Evolutionary conservation across 2,329 filamentous ascomycete species (phyloP).

Genomic region (Diaporthe destruens): DNA sequence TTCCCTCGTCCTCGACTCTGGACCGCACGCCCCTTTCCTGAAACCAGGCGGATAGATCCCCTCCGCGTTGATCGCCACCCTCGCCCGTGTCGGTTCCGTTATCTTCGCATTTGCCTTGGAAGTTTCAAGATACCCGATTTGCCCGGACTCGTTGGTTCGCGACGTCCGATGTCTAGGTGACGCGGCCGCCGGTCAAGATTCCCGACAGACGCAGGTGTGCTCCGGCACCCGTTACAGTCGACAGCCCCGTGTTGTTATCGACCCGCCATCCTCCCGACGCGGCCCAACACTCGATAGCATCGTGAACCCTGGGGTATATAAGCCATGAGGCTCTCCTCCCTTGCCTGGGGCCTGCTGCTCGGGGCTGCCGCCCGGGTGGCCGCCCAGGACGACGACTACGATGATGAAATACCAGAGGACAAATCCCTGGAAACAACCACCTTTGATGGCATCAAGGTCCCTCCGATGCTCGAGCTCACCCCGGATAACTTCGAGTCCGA

Average conservation of each 20-base stretch:
- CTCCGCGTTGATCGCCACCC: slow-evolving; percentile 36
- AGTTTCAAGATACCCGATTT: slow-evolving; percentile 3
- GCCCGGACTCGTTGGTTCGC: neutral
- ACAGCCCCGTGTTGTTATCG: slow-evolving; percentile 32
- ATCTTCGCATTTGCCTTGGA: slow-evolving; percentile 8
- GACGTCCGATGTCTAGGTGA: slow-evolving; percentile 34
- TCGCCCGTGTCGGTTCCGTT: slow-evolving; percentile 26
- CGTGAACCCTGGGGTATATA: slow-evolving; percentile 33
- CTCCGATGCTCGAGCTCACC: slow-evolving; percentile 72
- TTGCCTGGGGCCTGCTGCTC: slow-evolving; percentile 58
- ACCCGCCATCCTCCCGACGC: slow-evolving; percentile 7
- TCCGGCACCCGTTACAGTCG: slow-evolving; percentile 32
- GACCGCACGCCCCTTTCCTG: slow-evolving; percentile 20
- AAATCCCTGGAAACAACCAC: slow-evolving; percentile 60
- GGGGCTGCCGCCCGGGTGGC: slow-evolving; percentile 57
- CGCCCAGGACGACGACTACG: slow-evolving; percentile 48
- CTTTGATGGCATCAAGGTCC: slow-evolving; percentile 77
- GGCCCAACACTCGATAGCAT: slow-evolving; percentile 5
- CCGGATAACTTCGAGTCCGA: slow-evolving; percentile 69
- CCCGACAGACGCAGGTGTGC: slow-evolving; percentile 37
- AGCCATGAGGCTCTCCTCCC: slow-evolving; percentile 59
- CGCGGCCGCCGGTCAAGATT: slow-evolving; percentile 27
- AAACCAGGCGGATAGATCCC: slow-evolving; percentile 1
- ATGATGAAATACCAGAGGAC: slow-evolving; percentile 51
- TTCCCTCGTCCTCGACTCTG: slow-evolving; percentile 19